Percentiles rank a stretch among this genome's conserved stretches.
These are phyloP conservation scores for Cephaloascus fragrans DNA, from an alignment of 805 yeast species.

Conservation along the genomic window DNA sequence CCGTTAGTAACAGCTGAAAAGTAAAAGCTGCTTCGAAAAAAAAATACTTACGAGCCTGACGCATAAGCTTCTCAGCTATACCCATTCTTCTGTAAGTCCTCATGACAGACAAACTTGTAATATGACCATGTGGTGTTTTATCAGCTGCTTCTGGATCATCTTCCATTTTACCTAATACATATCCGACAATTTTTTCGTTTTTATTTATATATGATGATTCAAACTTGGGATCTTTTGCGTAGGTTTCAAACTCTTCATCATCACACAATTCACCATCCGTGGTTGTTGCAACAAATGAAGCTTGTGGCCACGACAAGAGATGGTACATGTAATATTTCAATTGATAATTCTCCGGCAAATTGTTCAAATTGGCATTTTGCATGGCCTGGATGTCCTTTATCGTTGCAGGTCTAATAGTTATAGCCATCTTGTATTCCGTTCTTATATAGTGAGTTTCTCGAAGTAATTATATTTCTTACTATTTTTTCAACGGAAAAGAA, in stretches of 20 bases:
- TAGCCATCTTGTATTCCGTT: slow-evolving; percentile 52
- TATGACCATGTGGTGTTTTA: slow-evolving; percentile 82
- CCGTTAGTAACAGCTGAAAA: too few species aligned
- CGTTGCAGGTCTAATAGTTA: slow-evolving; percentile 83
- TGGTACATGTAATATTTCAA: slow-evolving; percentile 92
- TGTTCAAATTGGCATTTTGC: slow-evolving; percentile 90
- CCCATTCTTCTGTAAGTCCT: slow-evolving; percentile 94
- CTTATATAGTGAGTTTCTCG: too few species aligned
- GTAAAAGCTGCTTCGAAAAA: too few species aligned
- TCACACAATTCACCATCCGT: slow-evolving; percentile 35
- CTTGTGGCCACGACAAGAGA: slow-evolving; percentile 93
- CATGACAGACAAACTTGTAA: slow-evolving; percentile 90
- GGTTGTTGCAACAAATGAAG: slow-evolving; percentile 89
- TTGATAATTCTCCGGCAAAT: slow-evolving; percentile 90
- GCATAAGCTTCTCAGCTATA: slow-evolving; percentile 83
- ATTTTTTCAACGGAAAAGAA: too few species aligned
- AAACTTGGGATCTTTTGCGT: slow-evolving; percentile 23
- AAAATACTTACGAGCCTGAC: slow-evolving; percentile 41
- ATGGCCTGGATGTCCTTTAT: slow-evolving; percentile 83
- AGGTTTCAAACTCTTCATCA: slow-evolving; percentile 10
- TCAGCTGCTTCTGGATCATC: slow-evolving; percentile 77
- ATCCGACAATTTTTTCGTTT: slow-evolving; percentile 87
- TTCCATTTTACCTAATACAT: slow-evolving; percentile 93
- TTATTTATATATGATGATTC: slow-evolving; percentile 56
- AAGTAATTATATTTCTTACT: too few species aligned